Base-by-base conservation (phyloP, 371 early-diverging fungal genomes). In the Globomyces sp. region DNA sequence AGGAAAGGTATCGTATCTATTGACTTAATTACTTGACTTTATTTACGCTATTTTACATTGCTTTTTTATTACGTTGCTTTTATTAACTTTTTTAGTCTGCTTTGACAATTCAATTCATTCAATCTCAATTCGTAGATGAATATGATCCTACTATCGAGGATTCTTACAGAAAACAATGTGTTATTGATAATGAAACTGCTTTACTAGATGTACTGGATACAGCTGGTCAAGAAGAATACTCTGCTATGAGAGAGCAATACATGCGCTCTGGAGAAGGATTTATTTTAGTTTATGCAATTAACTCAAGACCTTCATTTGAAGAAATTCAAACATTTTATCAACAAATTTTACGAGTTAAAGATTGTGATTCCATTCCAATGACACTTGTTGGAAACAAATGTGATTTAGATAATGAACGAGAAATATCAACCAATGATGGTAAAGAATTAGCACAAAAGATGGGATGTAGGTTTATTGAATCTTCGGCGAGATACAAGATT, bases 371-470 rank as follows among this genome's bases (percentile, higher is more conserved):
- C 42, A 91, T 91, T 74, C 95, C 95, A 10, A 89, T 94, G 61
- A 88, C 94, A 57, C 75, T 98, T 24, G 87, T 96, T 5, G 99
- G 91, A 41, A 98, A 98, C 86, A 98, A 98, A 81, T 90, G 88
- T 66, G 98, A 98, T 82, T 75, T 95, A 61, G 88, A 87, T 49
- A 69, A 74, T 36, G 90, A 96, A 59, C 80, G 96, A 60, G 85
- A 87, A 41, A 92, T 99, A 47, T 42, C 68, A 41, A 66, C 55
- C 40, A 64, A 59, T 79, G 94, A 92, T 80, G 99, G 94, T 34
- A 76, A 84, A 58, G 93, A 90, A 6, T 85, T 91, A 11, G 95
- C 98, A 9, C 80, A 85, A 68, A 70, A 75, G 41, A 91, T 92
- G 68, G 82, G 81, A 9, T 91, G 93, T 69, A 80, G 85, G 45